Evolutionary conservation across 1,284 basidiomycete genomes (phyloP).

Genomic region (Marasmius tenuissimus): DNA sequence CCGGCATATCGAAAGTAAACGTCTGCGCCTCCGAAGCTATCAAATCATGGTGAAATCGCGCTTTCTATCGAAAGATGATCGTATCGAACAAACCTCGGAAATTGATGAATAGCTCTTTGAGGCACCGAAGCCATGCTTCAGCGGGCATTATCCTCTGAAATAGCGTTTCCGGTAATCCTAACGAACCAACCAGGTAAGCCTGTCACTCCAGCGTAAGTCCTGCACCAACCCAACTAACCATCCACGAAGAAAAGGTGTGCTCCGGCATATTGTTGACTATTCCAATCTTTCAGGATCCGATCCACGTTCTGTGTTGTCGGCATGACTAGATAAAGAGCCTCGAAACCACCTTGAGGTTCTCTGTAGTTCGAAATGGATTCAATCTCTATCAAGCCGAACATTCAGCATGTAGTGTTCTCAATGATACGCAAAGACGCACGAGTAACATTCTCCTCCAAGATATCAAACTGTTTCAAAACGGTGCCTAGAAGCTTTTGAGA

Average conservation of each 20-base stretch:
- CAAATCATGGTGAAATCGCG: conserved; percentile 4
- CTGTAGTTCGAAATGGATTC: conserved; percentile 75
- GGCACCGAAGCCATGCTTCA: conserved; percentile 65
- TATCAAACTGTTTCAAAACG: conserved; percentile 91
- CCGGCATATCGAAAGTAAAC: conserved; percentile 77
- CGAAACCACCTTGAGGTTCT: conserved; percentile 78
- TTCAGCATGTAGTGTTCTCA: not conserved
- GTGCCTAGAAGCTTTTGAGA: conserved; percentile 83
- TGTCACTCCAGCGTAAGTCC: not conserved
- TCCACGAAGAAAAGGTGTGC: conserved; percentile 97
- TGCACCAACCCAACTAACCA: conserved; percentile 48
- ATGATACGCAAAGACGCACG: conserved; percentile 51
- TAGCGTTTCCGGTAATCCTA: conserved; percentile 73
- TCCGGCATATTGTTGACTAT: conserved; percentile 72
- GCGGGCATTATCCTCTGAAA: conserved; percentile 75
- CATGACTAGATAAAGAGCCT: conserved; percentile 93
- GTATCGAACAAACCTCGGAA: conserved; percentile 69
- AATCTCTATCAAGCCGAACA: conserved; percentile 52
- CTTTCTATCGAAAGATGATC: not conserved
- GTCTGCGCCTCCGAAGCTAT: conserved; percentile 81
- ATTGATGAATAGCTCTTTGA: conserved; percentile 88
- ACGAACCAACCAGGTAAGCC: conserved; percentile 3
- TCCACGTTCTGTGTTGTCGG: conserved; percentile 94
- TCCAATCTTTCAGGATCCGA: conserved; percentile 84
- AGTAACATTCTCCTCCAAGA: conserved; percentile 92